phyloP scores from a whole-genome alignment of 2,329 filamentous ascomycete genomes.

The Microdochium trichocladiopsis region DNA sequence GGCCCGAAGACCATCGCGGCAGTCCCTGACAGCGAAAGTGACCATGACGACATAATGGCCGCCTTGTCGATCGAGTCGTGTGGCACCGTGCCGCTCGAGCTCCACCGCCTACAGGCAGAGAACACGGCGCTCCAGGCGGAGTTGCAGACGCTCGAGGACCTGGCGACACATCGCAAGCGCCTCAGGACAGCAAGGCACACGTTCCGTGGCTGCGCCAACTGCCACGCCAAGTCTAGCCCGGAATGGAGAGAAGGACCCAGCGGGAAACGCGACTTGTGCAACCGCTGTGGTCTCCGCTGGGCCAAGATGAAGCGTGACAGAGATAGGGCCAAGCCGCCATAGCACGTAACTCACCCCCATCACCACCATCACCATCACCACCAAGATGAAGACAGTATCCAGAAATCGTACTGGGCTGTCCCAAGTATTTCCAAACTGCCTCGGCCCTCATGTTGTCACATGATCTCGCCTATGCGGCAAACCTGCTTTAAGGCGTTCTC shows the following conservation, averaged over 20 bases:
- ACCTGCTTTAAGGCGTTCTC: too few species aligned
- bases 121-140: not conserved
- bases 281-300: slow-evolving; percentile 56
- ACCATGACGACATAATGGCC: not conserved
- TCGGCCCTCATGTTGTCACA: too few species aligned
- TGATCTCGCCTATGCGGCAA: too few species aligned
- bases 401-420: too few species aligned
- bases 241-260: slow-evolving; percentile 60
- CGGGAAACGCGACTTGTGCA: slow-evolving; percentile 57
- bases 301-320: too few species aligned
- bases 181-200: not conserved
- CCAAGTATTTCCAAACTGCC: too few species aligned
- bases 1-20: not conserved
- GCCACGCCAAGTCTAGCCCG: slow-evolving; percentile 52
- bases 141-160: not conserved
- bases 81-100: not conserved
- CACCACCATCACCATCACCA: too few species aligned
- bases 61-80: not conserved
- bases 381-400: too few species aligned
- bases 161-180: not conserved
- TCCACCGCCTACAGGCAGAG: not conserved
- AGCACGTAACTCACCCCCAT: too few species aligned
- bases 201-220: slow-evolving; percentile 46
- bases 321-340: too few species aligned
- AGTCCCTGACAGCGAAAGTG: not conserved